Conservation (phyloP, 2,329 filamentous ascomycete species). For the Drechslerella stenobrocha region DNA sequence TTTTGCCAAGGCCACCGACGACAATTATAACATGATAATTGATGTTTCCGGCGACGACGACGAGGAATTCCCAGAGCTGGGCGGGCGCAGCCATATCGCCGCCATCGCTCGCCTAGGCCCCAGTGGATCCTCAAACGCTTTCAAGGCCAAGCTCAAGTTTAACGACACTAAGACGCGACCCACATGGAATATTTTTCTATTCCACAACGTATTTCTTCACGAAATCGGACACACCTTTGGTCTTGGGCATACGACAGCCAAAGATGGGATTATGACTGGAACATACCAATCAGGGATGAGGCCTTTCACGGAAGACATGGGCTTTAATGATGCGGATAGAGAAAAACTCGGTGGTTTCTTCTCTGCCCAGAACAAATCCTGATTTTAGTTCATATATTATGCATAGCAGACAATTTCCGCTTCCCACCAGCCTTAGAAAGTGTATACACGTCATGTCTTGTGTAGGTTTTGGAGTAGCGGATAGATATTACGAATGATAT, state of each 20-base stretch:
- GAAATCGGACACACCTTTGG: neutral
- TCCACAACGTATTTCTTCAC: neutral
- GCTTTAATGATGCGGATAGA: neutral
- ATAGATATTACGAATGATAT: too few species aligned
- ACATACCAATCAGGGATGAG: neutral
- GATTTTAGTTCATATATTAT: too few species aligned
- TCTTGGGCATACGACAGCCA: neutral
- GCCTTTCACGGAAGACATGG: neutral
- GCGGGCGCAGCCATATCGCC: neutral
- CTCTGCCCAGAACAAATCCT: too few species aligned
- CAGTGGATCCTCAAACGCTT: neutral
- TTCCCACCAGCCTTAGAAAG: too few species aligned
- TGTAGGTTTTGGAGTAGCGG: too few species aligned
- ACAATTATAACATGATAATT: neutral
- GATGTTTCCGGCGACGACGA: neutral
- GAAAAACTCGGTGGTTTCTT: too few species aligned
- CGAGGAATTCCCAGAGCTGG: neutral
- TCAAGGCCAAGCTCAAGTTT: neutral
- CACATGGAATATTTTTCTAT: neutral
- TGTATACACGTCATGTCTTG: too few species aligned
- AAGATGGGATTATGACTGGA: neutral
- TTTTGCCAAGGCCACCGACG: neutral
- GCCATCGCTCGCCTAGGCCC: neutral
- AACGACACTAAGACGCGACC: neutral
- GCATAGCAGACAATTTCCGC: too few species aligned